A percentile compares a stretch with the other conserved stretches of the same genome.
Evolutionary conservation across 768 basidiomycete genomes (phyloP).

Genomic region (Suillus occidentalis): DNA sequence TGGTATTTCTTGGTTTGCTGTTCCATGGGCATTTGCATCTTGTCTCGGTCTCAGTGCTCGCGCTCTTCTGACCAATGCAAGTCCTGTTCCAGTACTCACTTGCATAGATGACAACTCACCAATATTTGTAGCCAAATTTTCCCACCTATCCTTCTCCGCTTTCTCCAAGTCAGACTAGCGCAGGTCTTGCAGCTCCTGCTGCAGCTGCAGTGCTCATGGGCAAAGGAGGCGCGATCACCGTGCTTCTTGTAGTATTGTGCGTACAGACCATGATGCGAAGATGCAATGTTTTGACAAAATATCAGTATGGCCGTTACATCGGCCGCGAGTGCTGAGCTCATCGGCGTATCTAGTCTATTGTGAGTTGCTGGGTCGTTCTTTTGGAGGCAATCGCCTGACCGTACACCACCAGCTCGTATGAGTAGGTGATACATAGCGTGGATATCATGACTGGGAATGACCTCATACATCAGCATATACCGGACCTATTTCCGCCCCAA

Average conservation of each 20-base stretch:
- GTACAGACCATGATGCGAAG: slow-evolving; percentile 3
- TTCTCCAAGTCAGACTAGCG: slow-evolving; percentile 37
- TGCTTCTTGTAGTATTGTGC: slow-evolving; percentile 44
- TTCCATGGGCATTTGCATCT: slow-evolving; percentile 53
- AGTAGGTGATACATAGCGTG: slow-evolving; percentile 32
- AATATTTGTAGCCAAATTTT: slow-evolving; percentile 41
- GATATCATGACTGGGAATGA: neutral
- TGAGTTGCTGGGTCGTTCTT: slow-evolving; percentile 23
- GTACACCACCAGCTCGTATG: slow-evolving; percentile 39
- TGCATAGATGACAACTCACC: neutral
- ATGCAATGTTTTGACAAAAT: neutral
- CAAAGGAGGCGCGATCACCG: slow-evolving; percentile 42
- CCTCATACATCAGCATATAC: slow-evolving; percentile 29
- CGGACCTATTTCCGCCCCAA: slow-evolving; percentile 40
- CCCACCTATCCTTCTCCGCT: slow-evolving; percentile 52
- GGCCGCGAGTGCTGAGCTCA: slow-evolving; percentile 46
- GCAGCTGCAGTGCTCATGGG: slow-evolving; percentile 49
- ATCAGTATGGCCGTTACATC: slow-evolving; percentile 47
- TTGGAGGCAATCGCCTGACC: slow-evolving; percentile 4
- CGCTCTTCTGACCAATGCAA: slow-evolving; percentile 34
- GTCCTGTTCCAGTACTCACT: neutral
- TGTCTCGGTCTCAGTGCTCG: slow-evolving; percentile 45
- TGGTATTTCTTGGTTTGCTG: slow-evolving; percentile 56
- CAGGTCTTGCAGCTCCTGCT: slow-evolving; percentile 47
- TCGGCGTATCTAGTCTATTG: slow-evolving; percentile 45